Evolutionary conservation across 2,329 filamentous ascomycete genomes (phyloP).

Genomic region (Colletotrichum ledebouriae): DNA sequence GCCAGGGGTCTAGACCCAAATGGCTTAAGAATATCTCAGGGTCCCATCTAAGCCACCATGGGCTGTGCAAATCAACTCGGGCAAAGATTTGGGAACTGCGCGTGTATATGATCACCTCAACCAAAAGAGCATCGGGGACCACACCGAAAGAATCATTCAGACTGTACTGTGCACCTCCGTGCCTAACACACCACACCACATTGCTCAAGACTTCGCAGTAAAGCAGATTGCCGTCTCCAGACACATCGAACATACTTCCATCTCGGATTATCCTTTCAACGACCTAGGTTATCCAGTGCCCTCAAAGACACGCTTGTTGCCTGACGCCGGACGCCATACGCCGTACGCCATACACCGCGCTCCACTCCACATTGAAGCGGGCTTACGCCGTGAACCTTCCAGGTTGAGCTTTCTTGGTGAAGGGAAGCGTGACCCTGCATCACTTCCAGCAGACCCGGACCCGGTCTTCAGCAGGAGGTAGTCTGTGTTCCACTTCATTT

Average conservation of each 20-base stretch:
- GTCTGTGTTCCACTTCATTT: neutral
- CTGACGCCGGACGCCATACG: neutral
- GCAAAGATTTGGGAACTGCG: too few relatives aligned
- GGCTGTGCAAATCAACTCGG: neutral
- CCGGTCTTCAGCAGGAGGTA: neutral
- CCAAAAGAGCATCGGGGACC: constrained; percentile 9
- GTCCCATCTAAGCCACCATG: constrained; percentile 27
- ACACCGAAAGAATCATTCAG: neutral
- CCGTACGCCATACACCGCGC: constrained; percentile 4
- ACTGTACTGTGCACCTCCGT: neutral
- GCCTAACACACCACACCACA: neutral
- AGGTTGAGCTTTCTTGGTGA: constrained; percentile 29
- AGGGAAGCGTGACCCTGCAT: constrained; percentile 25
- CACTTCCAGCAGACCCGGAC: neutral
- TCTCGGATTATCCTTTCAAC: constrained; percentile 4
- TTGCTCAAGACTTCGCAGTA: neutral
- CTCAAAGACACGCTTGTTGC: neutral
- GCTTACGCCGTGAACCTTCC: constrained; percentile 28
- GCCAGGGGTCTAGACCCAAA: constrained; percentile 15
- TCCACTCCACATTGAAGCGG: constrained; percentile 14
- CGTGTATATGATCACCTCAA: neutral
- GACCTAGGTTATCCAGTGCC: neutral
- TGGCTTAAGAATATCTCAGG: constrained; percentile 32
- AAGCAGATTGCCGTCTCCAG: neutral
- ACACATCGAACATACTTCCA: neutral